Conservation (phyloP, 495 filamentous ascomycete genomes). For the Penicillium canariense region DNA sequence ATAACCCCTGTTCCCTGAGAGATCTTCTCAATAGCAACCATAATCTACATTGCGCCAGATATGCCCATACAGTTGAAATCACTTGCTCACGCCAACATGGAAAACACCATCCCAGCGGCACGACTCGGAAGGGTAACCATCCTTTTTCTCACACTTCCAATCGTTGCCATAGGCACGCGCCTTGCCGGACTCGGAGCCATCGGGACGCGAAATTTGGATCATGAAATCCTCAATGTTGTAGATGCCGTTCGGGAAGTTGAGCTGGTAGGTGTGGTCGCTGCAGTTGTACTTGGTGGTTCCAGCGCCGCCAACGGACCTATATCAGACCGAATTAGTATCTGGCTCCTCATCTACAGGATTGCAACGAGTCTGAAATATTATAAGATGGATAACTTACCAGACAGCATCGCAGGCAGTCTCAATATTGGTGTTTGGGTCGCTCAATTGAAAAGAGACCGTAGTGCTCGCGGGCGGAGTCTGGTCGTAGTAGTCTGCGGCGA, state of each 20-base stretch:
- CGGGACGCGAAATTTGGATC: slow-evolving; percentile 9
- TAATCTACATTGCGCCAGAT: background rate
- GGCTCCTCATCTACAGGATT: background rate
- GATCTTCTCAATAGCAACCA: no score
- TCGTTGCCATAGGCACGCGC: background rate
- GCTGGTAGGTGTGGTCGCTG: slow-evolving; percentile 12
- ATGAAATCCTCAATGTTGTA: slow-evolving; percentile 18
- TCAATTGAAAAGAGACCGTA: slow-evolving; percentile 12
- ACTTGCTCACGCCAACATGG: slow-evolving; percentile 3
- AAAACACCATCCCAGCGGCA: slow-evolving; percentile 19
- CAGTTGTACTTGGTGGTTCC: slow-evolving; percentile 15
- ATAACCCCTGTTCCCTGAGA: no score
- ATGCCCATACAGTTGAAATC: background rate
- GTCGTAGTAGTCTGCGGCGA: slow-evolving; percentile 8
- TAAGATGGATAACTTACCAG: slow-evolving; percentile 12
- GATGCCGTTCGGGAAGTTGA: slow-evolving; percentile 20
- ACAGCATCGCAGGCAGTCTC: slow-evolving; percentile 9
- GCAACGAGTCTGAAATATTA: background rate
- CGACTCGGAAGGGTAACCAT: slow-evolving; percentile 2
- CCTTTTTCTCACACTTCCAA: slow-evolving; percentile 11
- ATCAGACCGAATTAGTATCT: background rate
- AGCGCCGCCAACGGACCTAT: slow-evolving; percentile 14
- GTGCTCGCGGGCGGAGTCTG: slow-evolving; percentile 7
- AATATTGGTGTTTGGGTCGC: slow-evolving; percentile 16
- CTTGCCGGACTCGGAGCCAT: slow-evolving; percentile 5